Percentiles rank a stretch among this genome's conserved stretches.
Conservation (phyloP, 169 alveolate genomes). For the Plasmodium falciparum region DNA sequence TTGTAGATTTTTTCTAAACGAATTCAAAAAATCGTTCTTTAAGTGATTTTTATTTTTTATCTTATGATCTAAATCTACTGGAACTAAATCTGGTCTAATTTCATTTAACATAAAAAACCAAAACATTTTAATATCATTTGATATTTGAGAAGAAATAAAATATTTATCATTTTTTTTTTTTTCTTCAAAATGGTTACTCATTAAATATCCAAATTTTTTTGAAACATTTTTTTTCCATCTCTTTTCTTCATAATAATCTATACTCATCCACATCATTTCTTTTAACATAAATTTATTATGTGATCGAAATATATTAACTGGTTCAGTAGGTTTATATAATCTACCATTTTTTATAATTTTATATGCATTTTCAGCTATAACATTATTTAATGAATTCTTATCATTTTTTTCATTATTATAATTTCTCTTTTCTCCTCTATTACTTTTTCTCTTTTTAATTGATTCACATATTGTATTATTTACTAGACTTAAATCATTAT, state of each 20-base stretch:
- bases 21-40: constrained; percentile 32
- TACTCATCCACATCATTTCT: constrained; percentile 87
- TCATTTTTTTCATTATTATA: constrained; percentile 55
- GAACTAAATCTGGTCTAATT: constrained; percentile 76
- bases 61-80: constrained; percentile 72
- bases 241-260: constrained; percentile 85
- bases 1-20: constrained; percentile 44
- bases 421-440: constrained; percentile 40
- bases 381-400: constrained; percentile 33
- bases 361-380: constrained; percentile 75
- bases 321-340: constrained; percentile 43
- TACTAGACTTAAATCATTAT: constrained; percentile 27
- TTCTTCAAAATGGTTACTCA: constrained; percentile 78
- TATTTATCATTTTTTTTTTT: constrained; percentile 69
- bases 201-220: constrained; percentile 79
- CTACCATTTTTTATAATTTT: constrained; percentile 75
- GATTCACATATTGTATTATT: constrained; percentile 40
- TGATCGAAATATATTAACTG: constrained; percentile 54
- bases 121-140: constrained; percentile 75
- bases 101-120: constrained; percentile 76
- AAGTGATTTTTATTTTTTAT: constrained; percentile 49
- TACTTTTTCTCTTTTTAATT: constrained; percentile 37
- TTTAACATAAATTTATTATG: constrained; percentile 79
- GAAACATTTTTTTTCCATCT: constrained; percentile 86
- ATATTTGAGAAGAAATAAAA: constrained; percentile 75